A percentile compares a stretch with the other conserved stretches of the same genome.
These are phyloP conservation scores for Pilatotrama ljubarskyi DNA, from an alignment of 768 basidiomycete species.

Conservation along the genomic window DNA sequence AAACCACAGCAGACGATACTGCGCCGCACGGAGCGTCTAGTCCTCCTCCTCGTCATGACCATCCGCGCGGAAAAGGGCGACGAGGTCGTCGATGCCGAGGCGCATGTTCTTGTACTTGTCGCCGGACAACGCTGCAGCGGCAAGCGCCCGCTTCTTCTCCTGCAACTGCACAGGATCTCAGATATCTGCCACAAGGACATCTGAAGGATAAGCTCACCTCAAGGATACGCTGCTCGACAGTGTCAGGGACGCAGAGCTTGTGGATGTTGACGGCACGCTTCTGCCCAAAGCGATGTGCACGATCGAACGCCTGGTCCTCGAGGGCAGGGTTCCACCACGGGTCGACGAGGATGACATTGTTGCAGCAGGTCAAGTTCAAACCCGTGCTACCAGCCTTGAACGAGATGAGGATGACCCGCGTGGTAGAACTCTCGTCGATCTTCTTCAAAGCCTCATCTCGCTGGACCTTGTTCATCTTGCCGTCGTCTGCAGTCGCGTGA, in stretches of 20 bases:
- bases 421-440: slow-evolving; percentile 60
- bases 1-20: background rate
- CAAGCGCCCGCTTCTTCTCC: slow-evolving; percentile 84
- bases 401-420: slow-evolving; percentile 85
- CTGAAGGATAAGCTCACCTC: slow-evolving; percentile 41
- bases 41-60: slow-evolving; percentile 59
- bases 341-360: slow-evolving; percentile 91
- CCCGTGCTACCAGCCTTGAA: slow-evolving; percentile 95
- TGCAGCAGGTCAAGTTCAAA: slow-evolving; percentile 89
- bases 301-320: slow-evolving; percentile 94
- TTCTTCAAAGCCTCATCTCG: slow-evolving; percentile 73
- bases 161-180: slow-evolving; percentile 57
- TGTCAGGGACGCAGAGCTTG: slow-evolving; percentile 84
- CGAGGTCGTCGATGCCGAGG: slow-evolving; percentile 82
- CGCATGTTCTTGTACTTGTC: slow-evolving; percentile 84
- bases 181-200: background rate
- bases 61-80: slow-evolving; percentile 71
- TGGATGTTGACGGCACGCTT: slow-evolving; percentile 82
- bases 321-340: slow-evolving; percentile 95
- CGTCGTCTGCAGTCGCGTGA: slow-evolving; percentile 83
- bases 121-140: slow-evolving; percentile 83
- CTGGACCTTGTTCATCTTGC: slow-evolving; percentile 75
- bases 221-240: slow-evolving; percentile 87
- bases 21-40: background rate
- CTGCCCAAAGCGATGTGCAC: slow-evolving; percentile 89